A percentile compares a stretch with the other conserved stretches of the same genome.
phyloP scores from a whole-genome alignment of 768 basidiomycete genomes.

The Lactarius hatsudake region DNA sequence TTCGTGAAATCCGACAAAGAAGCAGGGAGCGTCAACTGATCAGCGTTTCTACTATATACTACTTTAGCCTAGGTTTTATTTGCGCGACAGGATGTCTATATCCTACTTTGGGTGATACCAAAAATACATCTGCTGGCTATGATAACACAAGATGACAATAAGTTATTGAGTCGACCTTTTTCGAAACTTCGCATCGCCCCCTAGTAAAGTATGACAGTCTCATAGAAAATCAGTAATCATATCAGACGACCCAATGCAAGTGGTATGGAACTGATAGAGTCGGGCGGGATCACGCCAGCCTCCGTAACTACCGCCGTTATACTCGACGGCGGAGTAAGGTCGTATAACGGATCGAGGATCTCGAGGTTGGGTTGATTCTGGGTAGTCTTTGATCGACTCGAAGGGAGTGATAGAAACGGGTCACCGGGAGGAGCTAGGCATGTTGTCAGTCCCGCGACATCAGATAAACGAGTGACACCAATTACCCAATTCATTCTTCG shows the following conservation, averaged over 20 bases:
- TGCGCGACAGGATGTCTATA: neutral
- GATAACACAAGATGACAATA: slow-evolving; percentile 24
- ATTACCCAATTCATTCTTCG: slow-evolving; percentile 92
- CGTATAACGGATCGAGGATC: slow-evolving; percentile 85
- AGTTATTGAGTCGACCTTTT: slow-evolving; percentile 20
- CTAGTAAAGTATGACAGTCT: neutral
- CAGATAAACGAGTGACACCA: neutral
- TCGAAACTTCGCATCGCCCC: slow-evolving; percentile 8
- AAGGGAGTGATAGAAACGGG: slow-evolving; percentile 36
- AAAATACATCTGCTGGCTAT: slow-evolving; percentile 3
- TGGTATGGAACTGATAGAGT: slow-evolving; percentile 82
- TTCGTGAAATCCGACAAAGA: slow-evolving; percentile 41
- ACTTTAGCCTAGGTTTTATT: neutral
- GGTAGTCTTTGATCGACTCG: slow-evolving; percentile 35
- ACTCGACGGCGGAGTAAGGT: slow-evolving; percentile 86
- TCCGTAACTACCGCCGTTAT: slow-evolving; percentile 98
- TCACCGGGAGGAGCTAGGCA: slow-evolving; percentile 34
- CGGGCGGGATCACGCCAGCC: slow-evolving; percentile 92
- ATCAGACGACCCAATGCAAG: slow-evolving; percentile 51
- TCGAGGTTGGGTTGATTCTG: slow-evolving; percentile 56
- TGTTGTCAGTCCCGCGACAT: slow-evolving; percentile 1
- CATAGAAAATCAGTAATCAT: slow-evolving; percentile 21
- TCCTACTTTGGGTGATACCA: slow-evolving; percentile 8
- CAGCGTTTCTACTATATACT: neutral
- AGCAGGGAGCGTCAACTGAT: slow-evolving; percentile 28